Evolutionary conservation across 306 rosid genomes (phyloP).

Genomic region (Fragaria nilgerrensis): DNA sequence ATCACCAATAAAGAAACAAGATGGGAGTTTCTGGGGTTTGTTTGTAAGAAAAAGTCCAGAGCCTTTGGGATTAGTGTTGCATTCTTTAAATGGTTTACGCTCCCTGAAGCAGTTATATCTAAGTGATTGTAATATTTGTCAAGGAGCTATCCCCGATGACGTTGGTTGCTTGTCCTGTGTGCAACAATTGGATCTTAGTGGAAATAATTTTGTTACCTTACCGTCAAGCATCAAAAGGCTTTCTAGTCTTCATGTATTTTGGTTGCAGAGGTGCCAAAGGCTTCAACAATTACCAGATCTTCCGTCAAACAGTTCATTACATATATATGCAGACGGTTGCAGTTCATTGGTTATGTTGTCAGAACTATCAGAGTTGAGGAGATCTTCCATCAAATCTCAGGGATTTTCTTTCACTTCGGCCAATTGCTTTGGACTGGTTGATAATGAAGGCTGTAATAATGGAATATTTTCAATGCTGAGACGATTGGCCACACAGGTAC

Average conservation of each 20-base stretch:
- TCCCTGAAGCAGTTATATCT: not conserved
- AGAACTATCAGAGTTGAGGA: not conserved
- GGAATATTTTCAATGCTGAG: not conserved
- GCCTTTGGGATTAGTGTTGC: not conserved
- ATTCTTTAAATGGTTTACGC: not conserved
- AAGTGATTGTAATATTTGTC: not conserved
- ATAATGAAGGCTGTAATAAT: not conserved
- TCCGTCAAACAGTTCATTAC: not conserved
- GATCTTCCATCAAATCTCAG: not conserved
- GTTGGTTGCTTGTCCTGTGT: conserved; percentile 10
- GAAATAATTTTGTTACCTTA: conserved; percentile 14
- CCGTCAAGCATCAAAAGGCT: conserved; percentile 16
- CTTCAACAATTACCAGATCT: conserved; percentile 16
- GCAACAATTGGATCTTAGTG: not conserved
- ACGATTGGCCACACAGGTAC: not conserved
- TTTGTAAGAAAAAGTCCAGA: not conserved
- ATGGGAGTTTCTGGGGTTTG: too few species aligned
- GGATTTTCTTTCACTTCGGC: not conserved
- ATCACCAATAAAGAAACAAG: not conserved
- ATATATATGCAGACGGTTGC: not conserved
- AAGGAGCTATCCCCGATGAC: conserved; percentile 10
- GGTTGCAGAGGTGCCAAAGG: not conserved
- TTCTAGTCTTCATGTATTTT: not conserved
- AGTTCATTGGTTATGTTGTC: not conserved
- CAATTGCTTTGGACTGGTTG: conserved; percentile 15